Conservation (phyloP, 179 eudicot species). For the Patellifolia procumbens region DNA sequence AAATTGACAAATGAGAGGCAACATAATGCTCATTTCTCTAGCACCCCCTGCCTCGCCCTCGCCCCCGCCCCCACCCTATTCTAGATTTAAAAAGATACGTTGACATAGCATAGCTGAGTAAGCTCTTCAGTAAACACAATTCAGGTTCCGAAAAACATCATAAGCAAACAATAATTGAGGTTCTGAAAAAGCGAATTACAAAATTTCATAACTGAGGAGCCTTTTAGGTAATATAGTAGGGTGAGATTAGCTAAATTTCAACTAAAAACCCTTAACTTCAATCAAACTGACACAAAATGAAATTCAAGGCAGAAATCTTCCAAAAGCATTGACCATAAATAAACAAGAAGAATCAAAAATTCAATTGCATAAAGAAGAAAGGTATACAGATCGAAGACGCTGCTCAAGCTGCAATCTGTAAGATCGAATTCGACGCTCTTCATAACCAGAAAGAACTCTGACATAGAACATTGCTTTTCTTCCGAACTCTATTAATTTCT, state of each 20-base stretch:
- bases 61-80: too few species aligned
- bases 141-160: too few species aligned
- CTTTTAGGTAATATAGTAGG: not conserved
- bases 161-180: too few species aligned
- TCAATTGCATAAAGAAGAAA: not conserved
- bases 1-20: not conserved
- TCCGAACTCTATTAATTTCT: slow-evolving; percentile 64
- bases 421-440: slow-evolving; percentile 87
- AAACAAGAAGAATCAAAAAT: not conserved
- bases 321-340: not conserved
- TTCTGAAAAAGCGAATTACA: not conserved
- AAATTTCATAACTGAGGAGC: not conserved
- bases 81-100: too few species aligned
- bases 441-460: slow-evolving; percentile 88
- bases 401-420: slow-evolving; percentile 67
- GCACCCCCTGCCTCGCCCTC: too few species aligned
- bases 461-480: slow-evolving; percentile 84
- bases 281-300: not conserved
- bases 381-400: slow-evolving; percentile 59
- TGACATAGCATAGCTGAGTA: too few species aligned
- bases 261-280: not conserved
- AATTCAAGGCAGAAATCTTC: not conserved
- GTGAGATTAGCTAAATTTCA: not conserved
- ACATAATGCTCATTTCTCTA: not conserved
- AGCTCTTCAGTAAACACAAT: too few species aligned